A percentile compares a stretch with the other conserved stretches of the same genome.
Conservation (phyloP, 306 rosid genomes). For the Pterocarpus santalinus region DNA sequence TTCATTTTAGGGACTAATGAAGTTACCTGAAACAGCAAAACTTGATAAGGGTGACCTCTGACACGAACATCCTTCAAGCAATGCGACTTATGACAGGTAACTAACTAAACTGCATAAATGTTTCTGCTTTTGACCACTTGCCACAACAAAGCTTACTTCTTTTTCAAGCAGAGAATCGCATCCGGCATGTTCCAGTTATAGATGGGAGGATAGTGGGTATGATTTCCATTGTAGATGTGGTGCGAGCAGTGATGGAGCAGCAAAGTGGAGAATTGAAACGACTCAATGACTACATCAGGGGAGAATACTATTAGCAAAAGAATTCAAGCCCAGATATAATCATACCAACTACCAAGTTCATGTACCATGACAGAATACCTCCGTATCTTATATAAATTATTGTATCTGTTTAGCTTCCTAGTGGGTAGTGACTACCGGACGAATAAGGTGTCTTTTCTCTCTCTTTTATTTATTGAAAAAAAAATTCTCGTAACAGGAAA, state of each 20-base stretch:
- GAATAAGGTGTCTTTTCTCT: not conserved
- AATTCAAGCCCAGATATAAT: constrained; percentile 11
- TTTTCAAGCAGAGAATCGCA: constrained; percentile 61
- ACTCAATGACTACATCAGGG: constrained; percentile 75
- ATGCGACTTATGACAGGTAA: constrained; percentile 92
- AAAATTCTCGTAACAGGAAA: not conserved
- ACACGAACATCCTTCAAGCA: constrained; percentile 85
- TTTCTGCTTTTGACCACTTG: not conserved
- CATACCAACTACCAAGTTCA: not conserved
- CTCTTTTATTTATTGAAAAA: not conserved
- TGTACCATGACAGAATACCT: constrained; percentile 24
- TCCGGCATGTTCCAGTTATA: constrained; percentile 86
- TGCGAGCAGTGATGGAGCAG: constrained; percentile 79
- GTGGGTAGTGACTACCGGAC: not conserved
- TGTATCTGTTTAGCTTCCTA: not conserved
- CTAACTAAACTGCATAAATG: not conserved
- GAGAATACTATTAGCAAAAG: constrained; percentile 65
- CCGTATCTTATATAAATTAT: constrained; percentile 1
- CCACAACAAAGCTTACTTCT: no score
- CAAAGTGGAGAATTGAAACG: constrained; percentile 81
- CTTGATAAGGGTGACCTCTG: constrained; percentile 76
- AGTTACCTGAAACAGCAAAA: constrained; percentile 59
- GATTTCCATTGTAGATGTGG: constrained; percentile 92
- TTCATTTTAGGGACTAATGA: not conserved
- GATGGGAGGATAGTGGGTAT: constrained; percentile 89